Evolutionary conservation across 1,284 basidiomycete species (phyloP), one percentile per base, ranked within the genome.

Genomic region (Tylopilus sp.): DNA sequence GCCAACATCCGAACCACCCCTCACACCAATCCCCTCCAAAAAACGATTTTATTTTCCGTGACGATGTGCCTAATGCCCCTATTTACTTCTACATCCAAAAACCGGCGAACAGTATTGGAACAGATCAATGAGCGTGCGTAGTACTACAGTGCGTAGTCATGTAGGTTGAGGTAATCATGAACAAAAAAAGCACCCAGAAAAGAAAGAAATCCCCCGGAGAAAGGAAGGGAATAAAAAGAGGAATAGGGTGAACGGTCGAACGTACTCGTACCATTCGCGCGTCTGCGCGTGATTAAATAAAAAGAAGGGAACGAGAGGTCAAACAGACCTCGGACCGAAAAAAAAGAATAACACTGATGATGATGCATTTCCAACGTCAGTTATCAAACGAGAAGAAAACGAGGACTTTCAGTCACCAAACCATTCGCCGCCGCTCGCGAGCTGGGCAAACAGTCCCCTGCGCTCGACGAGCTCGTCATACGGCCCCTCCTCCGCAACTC

Each of bases 351-450:
- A 40, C 4, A 15, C 12, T 16, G 25, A 31, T 29, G 30, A 29
- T 31, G 41, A 41, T 25, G 5, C 25, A 7, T 25, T 23, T 21
- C 3, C 19, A 18, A n/a, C 8, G 16, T 45, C n/a, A 23, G 12
- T 26, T 38, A 37, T 18, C 41, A 19, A 40, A 38, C 16, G 19
- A 30, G 26, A 56, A 12, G 11, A 44, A n/a, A 41, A 21, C 3
- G 11, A 44, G 13, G 43, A 21, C 3, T 21, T 25, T 63, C 57
- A 76, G 55, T 74, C 69, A 49, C 76, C 72, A 47, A 74, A 74
- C 92, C 92, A 96, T 67, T 95, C 92, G 31, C 93, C 94, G 19
- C 86, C 90, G 55, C 78, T 80, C 31, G 92, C 91, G 48, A 97
- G 77, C 53, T 79, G 77, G 11, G 89, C 84, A 72, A 97, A 97